Conservation (phyloP, 352 stramenopile genomes). For the Globisporangium orthogonon region DNA sequence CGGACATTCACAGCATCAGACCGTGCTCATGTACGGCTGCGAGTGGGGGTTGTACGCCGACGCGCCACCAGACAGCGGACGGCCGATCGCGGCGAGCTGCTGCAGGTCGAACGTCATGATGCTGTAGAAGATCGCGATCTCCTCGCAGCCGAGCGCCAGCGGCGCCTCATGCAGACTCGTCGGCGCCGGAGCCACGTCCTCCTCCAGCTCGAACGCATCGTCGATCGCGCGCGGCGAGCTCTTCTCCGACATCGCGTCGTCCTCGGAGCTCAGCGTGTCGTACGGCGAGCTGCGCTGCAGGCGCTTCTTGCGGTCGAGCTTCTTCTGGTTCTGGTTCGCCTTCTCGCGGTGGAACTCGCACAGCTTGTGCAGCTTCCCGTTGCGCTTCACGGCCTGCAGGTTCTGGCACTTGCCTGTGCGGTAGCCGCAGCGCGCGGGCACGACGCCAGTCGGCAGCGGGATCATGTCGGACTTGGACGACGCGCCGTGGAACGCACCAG, state of each 20-base stretch:
- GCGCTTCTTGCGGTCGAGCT: slow-evolving; percentile 83
- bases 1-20: slow-evolving; percentile 13
- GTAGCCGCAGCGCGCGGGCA: slow-evolving; percentile 61
- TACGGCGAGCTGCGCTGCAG: slow-evolving; percentile 45
- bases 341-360: slow-evolving; percentile 83
- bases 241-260: slow-evolving; percentile 27
- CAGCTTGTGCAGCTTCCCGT: slow-evolving; percentile 80
- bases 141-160: slow-evolving; percentile 47
- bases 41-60: slow-evolving; percentile 4
- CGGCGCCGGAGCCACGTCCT: slow-evolving; percentile 17
- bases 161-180: slow-evolving; percentile 64
- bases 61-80: slow-evolving; percentile 8
- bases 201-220: slow-evolving; percentile 16
- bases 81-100: slow-evolving; percentile 11
- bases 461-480: slow-evolving; percentile 15
- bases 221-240: slow-evolving; percentile 51
- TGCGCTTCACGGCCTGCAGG: slow-evolving; percentile 73
- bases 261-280: slow-evolving; percentile 29
- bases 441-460: slow-evolving; percentile 15
- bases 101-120: slow-evolving; percentile 69
- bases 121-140: slow-evolving; percentile 74
- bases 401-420: slow-evolving; percentile 80
- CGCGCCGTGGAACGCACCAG: slow-evolving; percentile 3
- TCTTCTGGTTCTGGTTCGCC: slow-evolving; percentile 83
- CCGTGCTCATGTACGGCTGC: slow-evolving; percentile 27